These are phyloP conservation scores for Stemphylium vesicarium DNA, from an alignment of 2,329 filamentous ascomycete genomes.

Conservation along the genomic window DNA sequence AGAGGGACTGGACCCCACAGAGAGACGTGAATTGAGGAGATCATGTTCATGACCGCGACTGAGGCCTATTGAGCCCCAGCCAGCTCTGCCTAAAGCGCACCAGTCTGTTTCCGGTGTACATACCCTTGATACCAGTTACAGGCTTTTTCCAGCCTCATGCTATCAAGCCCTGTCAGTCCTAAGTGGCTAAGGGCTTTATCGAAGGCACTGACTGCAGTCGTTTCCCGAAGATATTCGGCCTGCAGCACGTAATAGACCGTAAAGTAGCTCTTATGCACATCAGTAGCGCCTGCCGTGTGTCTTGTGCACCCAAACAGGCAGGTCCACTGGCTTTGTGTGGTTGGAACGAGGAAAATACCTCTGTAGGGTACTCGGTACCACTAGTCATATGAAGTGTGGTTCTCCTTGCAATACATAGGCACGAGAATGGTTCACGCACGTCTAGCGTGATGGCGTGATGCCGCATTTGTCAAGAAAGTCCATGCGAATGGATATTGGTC, in stretches of 20 bases:
- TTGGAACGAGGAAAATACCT: not conserved
- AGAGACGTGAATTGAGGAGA: not conserved
- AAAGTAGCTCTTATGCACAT: not conserved
- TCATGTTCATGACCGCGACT: not conserved
- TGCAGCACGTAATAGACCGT: not conserved
- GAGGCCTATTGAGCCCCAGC: not conserved
- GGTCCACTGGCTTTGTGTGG: not conserved
- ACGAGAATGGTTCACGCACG: conserved; percentile 4
- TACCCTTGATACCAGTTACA: too few species aligned
- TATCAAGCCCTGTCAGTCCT: too few species aligned
- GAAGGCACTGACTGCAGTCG: not conserved
- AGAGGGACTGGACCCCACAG: conserved; percentile 43
- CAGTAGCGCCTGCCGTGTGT: not conserved
- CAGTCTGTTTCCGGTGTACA: too few species aligned
- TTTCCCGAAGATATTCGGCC: not conserved
- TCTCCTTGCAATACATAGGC: not conserved
- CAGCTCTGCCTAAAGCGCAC: not conserved
- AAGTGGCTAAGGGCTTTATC: too few species aligned
- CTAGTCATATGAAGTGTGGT: not conserved
- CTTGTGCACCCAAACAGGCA: not conserved
- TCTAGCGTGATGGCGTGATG: not conserved
- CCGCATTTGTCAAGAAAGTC: not conserved
- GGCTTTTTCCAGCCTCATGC: not conserved
- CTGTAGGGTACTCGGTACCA: not conserved
- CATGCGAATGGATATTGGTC: not conserved